Evolutionary conservation across 805 yeast genomes (phyloP), one percentile per base, ranked within the genome.

Genomic region (Candida dajiaensis): DNA sequence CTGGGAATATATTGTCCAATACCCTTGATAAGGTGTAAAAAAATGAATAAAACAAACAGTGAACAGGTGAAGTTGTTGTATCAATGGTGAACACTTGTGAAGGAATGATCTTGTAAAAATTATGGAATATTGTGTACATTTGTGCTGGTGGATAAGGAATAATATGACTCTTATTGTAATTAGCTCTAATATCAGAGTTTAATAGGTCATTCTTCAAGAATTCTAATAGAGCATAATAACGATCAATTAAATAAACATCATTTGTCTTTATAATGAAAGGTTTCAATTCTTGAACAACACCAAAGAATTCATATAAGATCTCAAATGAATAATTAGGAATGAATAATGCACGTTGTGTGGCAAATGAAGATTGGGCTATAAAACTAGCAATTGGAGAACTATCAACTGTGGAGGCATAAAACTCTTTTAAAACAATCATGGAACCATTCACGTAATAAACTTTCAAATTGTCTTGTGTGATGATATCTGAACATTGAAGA

Each of bases 1-100:
- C 59, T 10, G 64, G 64, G 41, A 58, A 54, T 5, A 56, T 33
- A 29, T 56, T 58, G 38, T 59, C 64, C 28, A 59, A 29, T 1
- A 43, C 50, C 18, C 60, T 47, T 10, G 47, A 49, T 3, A 53
- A 6, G 8, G 49, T 35, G 38, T 52, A 52, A 33, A 21, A 48
- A 19, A 50, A 42, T 0, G 50, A 40, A 35, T 57, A 58, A 13
- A 58, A 47, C 2, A 56, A 45, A 25, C 33, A 48, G 33, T 55
- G 57, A 11, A 50, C 48, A 2, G 54, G 48, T 1, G 49, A 41
- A 5, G n/a, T 15, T 2, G 40, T 26, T 4, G 45, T 16, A 26
- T 47, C 29, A 9, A 58, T 46, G 1, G 55, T 50, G 36, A 42
- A 50, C 0, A 31, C 20, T 12, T 58, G 55, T 35, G 56, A 51